phyloP scores from a whole-genome alignment of 805 yeast species.

The Komagataella phaffii region DNA sequence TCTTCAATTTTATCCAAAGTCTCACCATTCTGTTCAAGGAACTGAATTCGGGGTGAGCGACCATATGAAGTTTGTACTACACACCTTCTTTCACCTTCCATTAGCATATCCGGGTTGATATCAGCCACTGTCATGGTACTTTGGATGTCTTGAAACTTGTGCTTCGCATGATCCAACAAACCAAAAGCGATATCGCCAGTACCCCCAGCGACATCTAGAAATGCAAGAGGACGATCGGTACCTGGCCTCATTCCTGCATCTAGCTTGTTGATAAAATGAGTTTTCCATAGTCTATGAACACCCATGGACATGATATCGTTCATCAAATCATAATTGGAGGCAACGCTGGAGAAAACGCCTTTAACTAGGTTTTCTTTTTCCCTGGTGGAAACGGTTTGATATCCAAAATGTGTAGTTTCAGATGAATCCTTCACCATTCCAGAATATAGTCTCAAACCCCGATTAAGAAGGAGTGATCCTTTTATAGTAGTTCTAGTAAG shows the following conservation, averaged over 20 bases:
- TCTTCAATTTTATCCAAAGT: conserved; percentile 70
- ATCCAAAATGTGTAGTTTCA: conserved; percentile 87
- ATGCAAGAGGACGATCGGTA: conserved; percentile 56
- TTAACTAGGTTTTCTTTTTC: conserved; percentile 78
- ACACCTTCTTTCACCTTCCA: conserved; percentile 78
- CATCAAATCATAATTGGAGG: conserved; percentile 90
- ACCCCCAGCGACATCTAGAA: conserved; percentile 97
- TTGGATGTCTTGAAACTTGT: conserved; percentile 56
- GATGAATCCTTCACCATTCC: background rate
- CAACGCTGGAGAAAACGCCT: conserved; percentile 88
- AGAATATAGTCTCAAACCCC: background rate
- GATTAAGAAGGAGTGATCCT: background rate
- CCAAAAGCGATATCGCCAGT: conserved; percentile 98
- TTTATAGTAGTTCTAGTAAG: background rate
- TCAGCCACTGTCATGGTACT: conserved; percentile 87
- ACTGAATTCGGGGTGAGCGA: conserved; percentile 59
- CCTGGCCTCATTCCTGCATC: conserved; percentile 86
- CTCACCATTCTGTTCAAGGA: conserved; percentile 90
- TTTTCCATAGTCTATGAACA: conserved; percentile 89
- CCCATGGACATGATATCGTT: conserved; percentile 98
- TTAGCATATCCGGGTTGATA: conserved; percentile 91
- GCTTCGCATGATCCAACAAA: conserved; percentile 78
- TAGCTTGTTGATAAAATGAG: conserved; percentile 71
- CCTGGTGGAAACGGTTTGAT: conserved; percentile 61
- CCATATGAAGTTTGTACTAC: conserved; percentile 36